phyloP scores from a whole-genome alignment of 495 filamentous ascomycete genomes.

The Penicillium coffeae region DNA sequence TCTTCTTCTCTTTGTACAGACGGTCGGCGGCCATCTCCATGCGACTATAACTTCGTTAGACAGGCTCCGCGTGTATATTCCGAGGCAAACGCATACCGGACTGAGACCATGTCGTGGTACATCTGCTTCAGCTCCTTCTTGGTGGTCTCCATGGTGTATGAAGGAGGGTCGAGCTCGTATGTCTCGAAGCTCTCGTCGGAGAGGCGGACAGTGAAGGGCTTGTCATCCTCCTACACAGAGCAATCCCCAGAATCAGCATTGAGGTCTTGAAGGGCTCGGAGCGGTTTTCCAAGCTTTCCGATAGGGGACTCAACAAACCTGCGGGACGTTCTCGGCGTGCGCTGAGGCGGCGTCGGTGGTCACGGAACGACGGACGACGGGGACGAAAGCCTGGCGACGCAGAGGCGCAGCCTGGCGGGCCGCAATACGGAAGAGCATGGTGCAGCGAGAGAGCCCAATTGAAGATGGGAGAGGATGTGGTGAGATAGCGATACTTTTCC shows the following conservation, averaged over 20 bases:
- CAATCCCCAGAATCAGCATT: constrained; percentile 25
- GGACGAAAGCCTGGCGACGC: constrained; percentile 50
- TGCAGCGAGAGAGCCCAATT: constrained; percentile 29
- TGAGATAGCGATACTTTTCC: constrained; percentile 24
- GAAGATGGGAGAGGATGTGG: constrained; percentile 21
- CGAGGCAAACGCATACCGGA: constrained; percentile 60
- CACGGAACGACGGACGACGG: constrained; percentile 66
- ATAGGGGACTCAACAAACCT: constrained; percentile 59
- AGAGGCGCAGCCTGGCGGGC: constrained; percentile 49
- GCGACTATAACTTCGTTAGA: constrained; percentile 54
- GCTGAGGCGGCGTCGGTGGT: constrained; percentile 92
- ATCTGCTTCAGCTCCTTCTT: constrained; percentile 98
- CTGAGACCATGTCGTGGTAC: constrained; percentile 95
- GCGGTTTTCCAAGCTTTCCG: constrained; percentile 36
- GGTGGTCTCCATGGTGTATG: constrained; percentile 85
- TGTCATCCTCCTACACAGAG: constrained; percentile 75
- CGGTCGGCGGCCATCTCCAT: constrained; percentile 99
- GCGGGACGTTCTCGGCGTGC: constrained; percentile 73
- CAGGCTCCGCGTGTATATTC: not conserved
- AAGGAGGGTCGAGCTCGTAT: constrained; percentile 94
- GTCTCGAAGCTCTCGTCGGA: constrained; percentile 99
- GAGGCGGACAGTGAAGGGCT: constrained; percentile 87
- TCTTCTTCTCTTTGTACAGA: constrained; percentile 99
- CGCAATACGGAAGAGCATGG: constrained; percentile 45
- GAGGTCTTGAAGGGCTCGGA: constrained; percentile 1